Conservation (phyloP, 2,329 filamentous ascomycete species). For the Ceratocystis huliohia region DNA sequence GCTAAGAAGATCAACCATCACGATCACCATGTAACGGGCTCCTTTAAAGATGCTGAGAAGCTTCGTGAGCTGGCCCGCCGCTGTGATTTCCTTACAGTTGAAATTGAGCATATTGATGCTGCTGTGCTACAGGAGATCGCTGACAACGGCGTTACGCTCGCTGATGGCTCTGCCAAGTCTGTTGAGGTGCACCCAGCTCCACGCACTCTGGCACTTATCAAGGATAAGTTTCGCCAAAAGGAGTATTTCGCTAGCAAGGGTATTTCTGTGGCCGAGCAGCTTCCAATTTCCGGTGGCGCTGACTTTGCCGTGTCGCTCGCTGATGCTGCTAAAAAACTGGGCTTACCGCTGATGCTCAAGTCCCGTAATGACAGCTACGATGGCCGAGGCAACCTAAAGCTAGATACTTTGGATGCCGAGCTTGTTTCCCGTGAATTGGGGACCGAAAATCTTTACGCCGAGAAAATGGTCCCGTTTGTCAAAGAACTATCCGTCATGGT, state of each 20-base stretch:
- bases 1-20: constrained; percentile 77
- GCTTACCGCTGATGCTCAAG: constrained; percentile 87
- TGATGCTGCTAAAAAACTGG: constrained; percentile 50
- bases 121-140: constrained; percentile 73
- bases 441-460: constrained; percentile 65
- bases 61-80: constrained; percentile 65
- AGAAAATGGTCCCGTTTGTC: constrained; percentile 76
- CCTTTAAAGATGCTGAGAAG: constrained; percentile 70
- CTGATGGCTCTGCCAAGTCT: constrained; percentile 32
- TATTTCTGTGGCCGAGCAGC: constrained; percentile 61
- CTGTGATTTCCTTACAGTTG: constrained; percentile 76
- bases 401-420: constrained; percentile 35
- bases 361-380: constrained; percentile 83
- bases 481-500: constrained; percentile 92
- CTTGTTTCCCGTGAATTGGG: constrained; percentile 55
- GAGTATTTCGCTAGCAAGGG: constrained; percentile 55
- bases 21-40: constrained; percentile 63
- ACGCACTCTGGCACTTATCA: constrained; percentile 75
- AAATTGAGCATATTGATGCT: constrained; percentile 94
- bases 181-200: constrained; percentile 67
- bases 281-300: constrained; percentile 45
- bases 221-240: constrained; percentile 90
- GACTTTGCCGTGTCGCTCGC: constrained; percentile 48
- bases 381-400: constrained; percentile 56
- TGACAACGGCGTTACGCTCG: constrained; percentile 47